Evolutionary conservation across 805 yeast species (phyloP), one percentile per base, ranked within the genome.

Genomic region (Yarrowia divulgata): DNA sequence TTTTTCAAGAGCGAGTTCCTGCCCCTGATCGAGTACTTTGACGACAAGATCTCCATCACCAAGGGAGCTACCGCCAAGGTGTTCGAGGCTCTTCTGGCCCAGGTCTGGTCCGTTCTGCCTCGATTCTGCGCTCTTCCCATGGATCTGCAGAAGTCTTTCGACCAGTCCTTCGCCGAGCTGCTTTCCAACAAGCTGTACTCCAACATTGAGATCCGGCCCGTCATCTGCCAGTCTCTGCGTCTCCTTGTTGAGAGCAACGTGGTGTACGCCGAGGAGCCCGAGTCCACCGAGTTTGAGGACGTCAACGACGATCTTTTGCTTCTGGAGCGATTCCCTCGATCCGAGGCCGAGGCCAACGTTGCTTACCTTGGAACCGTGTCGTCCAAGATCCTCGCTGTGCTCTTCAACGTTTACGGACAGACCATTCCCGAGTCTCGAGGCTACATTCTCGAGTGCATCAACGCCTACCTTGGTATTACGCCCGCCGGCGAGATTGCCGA

Each of bases 391-490:
- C 82, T 95, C 66, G 90, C 97, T 13, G 97, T 93, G 23, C 81
- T 95, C 64, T 91, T 94, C 83, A 95, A 95, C 75, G 96, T 95
- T 18, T 95, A 90, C 79, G 87, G 94, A n/a, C 93, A 93, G 73
- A 93, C 98, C 12, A 80, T 86, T 55, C 89, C 95, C 46, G 95
- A 91, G 68, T 85, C 92, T 16, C 87, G 98, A 78, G 90, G 91
- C 13, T 92, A 84, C 77, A 87, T 95, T 64, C 83, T 93, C 70
- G 98, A 94, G 71, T 88, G 97, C 10, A 91, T 94, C 74, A 93
- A 92, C 73, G 85, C 88, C 0, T 93, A 89, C 77, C 81, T 95
- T 71, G 86, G 87, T 71, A 87, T 94, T 46, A 85, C 93, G 10
- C 82, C 88, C 0, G 79, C 84, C 37, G 86, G 83, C 19, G 97